A percentile compares a stretch with the other conserved stretches of the same genome.
Conservation (phyloP, 2,329 filamentous ascomycete species). For the Aspergillus flavus region DNA sequence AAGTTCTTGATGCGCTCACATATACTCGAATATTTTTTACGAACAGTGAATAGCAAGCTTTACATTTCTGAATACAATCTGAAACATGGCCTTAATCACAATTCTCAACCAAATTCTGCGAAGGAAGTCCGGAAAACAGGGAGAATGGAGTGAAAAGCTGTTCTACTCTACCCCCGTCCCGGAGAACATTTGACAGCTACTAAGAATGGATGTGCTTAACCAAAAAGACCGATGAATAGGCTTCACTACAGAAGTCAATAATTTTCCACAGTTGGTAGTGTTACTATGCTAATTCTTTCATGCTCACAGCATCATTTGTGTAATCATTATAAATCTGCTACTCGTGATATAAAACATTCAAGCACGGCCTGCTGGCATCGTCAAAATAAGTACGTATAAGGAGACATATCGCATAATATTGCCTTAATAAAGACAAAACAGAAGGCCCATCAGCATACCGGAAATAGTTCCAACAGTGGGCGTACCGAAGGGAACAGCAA, state of each 20-base stretch:
- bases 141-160: not conserved
- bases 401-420: not conserved
- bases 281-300: not conserved
- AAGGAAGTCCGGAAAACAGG: not conserved
- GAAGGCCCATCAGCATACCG: conserved; percentile 19
- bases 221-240: not conserved
- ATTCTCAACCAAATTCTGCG: not conserved
- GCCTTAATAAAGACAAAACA: conserved; percentile 20
- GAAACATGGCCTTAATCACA: not conserved
- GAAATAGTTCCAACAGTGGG: conserved; percentile 15
- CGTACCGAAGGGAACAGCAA: conserved; percentile 14
- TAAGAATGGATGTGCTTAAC: not conserved
- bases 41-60: not conserved
- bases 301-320: not conserved
- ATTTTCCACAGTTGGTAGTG: not conserved
- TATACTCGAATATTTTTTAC: not conserved
- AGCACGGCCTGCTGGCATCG: not conserved
- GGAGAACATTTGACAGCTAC: not conserved
- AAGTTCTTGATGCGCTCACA: conserved; percentile 1
- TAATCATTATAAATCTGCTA: not conserved
- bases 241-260: not conserved
- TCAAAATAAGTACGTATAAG: not conserved
- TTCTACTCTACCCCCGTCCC: not conserved
- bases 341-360: not conserved
- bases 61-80: not conserved